Conservation (phyloP, 202 grass and related monocot species). For the Carex arenaria region DNA sequence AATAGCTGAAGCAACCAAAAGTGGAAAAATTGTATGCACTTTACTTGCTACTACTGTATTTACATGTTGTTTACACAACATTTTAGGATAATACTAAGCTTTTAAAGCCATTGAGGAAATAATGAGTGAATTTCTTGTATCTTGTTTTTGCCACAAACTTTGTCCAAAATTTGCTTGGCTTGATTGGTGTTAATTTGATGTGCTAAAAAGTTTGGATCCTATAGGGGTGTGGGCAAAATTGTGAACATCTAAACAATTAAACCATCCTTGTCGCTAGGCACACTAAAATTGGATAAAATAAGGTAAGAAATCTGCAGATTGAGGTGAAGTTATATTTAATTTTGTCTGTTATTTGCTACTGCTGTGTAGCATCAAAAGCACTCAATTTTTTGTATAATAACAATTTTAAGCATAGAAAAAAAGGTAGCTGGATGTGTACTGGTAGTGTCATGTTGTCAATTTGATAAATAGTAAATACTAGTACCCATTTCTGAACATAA, state of each 20-base stretch:
- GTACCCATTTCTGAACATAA: background rate
- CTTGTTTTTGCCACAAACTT: background rate
- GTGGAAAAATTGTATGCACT: slow-evolving; percentile 83
- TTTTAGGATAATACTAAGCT: background rate
- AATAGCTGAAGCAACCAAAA: slow-evolving; percentile 73
- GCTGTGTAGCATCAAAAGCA: background rate
- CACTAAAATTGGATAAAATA: background rate
- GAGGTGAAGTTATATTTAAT: background rate
- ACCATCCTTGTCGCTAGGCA: background rate
- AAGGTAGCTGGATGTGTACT: background rate
- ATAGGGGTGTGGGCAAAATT: no score
- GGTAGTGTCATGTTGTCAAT: no score
- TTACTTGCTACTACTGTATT: background rate
- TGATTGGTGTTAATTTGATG: background rate
- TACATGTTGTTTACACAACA: background rate
- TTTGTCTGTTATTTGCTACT: background rate
- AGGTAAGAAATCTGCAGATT: background rate
- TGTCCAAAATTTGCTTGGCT: background rate
- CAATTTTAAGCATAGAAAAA: background rate
- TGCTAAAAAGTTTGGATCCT: background rate
- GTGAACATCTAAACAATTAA: background rate
- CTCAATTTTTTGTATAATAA: background rate
- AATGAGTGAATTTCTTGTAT: background rate
- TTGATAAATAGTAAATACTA: background rate
- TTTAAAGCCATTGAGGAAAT: background rate